Evolutionary conservation across 2,329 filamentous ascomycete species (phyloP), one percentile per base, ranked within the genome.

Genomic region (Triangularia setosa): DNA sequence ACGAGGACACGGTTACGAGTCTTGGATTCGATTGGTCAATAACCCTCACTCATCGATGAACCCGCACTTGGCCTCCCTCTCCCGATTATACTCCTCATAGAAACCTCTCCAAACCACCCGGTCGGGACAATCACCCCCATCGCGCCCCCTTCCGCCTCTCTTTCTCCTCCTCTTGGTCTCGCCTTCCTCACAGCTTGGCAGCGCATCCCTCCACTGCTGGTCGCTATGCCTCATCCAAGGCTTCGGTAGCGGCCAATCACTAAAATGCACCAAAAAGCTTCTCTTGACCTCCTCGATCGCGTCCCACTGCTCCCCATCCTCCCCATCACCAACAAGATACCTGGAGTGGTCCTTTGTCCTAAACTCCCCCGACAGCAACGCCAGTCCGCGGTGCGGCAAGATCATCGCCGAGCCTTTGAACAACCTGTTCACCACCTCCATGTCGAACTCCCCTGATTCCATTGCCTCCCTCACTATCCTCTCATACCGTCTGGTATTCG

Each of bases 321-420:
- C 58, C 1, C 28, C 58, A 18, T 60, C 58, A 12, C 58, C 58
- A 3, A 44, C 58, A 12, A 60, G 58, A 52, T 60, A 60, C n/a
- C 27, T 53, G 16, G 58, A 60, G 16, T 60, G 58, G 35, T 60
- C 58, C 24, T 52, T 44, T 12, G 25, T 53, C 16, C 40, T 40
- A 21, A 60, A 60, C 24, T 60, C 58, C 2, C 58, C 58, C 21
- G 58, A 53, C 24, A 60, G n/a, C 33, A 60, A 53, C 18, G 58
- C 58, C 58, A 60, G 24, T 53, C 58, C 58, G 3, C 58, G 24
- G 18, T 60, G 58, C 25, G 58, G 58, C 40, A 60, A 14, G 40
- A 60, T 60, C 58, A 60, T 60, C 1, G 58, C 58, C 25, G 58
- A 60, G n/a, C 28, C 40, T 23, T 60, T 60, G 16, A 60, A 60